These are phyloP conservation scores for Grifola frondosa DNA, from an alignment of 1,284 basidiomycete genomes.

Conservation along the genomic window DNA sequence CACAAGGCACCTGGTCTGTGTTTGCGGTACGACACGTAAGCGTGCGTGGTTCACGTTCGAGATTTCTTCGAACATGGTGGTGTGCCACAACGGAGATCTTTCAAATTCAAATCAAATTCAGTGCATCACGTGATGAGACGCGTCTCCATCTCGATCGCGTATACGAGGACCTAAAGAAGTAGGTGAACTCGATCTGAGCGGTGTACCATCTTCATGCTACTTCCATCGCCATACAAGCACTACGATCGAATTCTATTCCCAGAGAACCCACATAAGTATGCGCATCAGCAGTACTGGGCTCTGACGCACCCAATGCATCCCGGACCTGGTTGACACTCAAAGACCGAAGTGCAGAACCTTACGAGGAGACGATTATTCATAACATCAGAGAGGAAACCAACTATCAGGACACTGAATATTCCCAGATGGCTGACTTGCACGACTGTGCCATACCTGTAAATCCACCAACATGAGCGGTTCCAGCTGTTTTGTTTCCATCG, in stretches of 20 bases:
- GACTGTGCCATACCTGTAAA: slow-evolving; percentile 48
- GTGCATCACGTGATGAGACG: too few species aligned
- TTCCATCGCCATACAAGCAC: slow-evolving; percentile 5
- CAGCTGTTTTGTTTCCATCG: neutral
- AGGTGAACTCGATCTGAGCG: too few species aligned
- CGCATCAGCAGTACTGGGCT: slow-evolving; percentile 29
- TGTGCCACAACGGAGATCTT: too few species aligned
- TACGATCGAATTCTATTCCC: neutral
- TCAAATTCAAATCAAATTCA: too few species aligned
- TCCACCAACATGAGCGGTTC: slow-evolving; percentile 34
- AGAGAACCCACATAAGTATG: slow-evolving; percentile 23
- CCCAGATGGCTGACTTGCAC: too few species aligned
- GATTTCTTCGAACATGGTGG: too few species aligned
- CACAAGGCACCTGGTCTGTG: too few species aligned
- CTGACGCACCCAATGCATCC: slow-evolving; percentile 37
- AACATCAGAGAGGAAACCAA: slow-evolving; percentile 40
- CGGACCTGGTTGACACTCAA: slow-evolving; percentile 42
- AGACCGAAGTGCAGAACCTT: slow-evolving; percentile 35
- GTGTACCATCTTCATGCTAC: slow-evolving; percentile 6
- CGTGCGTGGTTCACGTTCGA: too few species aligned
- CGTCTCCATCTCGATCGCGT: too few species aligned
- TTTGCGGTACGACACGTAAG: too few species aligned
- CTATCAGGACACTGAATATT: neutral
- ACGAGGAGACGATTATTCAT: slow-evolving; percentile 40
- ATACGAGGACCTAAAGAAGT: too few species aligned